phyloP scores from a whole-genome alignment of 2,329 filamentous ascomycete genomes.

The Aureobasidium sp. region DNA sequence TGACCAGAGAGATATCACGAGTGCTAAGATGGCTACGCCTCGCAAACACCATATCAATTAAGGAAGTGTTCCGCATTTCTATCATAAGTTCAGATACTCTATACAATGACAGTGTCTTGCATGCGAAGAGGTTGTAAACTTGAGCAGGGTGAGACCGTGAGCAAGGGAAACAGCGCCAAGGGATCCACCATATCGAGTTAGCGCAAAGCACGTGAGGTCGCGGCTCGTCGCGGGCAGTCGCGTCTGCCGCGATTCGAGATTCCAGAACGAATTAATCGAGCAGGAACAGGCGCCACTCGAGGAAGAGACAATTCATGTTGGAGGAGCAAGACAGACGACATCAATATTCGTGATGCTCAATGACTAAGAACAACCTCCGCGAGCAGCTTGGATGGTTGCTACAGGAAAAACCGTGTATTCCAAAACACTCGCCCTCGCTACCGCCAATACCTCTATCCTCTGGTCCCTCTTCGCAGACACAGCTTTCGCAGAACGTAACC shows the following conservation, averaged over 20 bases:
- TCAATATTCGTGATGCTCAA: slow-evolving; percentile 19
- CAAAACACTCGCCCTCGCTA: slow-evolving; percentile 18
- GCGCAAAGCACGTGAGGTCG: not conserved
- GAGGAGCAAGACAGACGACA: not conserved
- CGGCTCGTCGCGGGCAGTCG: slow-evolving; percentile 1
- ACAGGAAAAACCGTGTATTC: slow-evolving; percentile 35
- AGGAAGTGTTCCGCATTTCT: no score
- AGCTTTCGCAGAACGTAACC: not conserved
- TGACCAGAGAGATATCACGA: no score
- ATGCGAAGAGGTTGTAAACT: no score
- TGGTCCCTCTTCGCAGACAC: not conserved
- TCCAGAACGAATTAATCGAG: not conserved
- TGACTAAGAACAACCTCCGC: slow-evolving; percentile 41
- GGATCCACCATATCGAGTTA: not conserved
- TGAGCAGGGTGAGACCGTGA: not conserved
- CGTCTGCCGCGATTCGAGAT: slow-evolving; percentile 6
- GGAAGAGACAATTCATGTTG: not conserved
- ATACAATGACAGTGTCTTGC: no score
- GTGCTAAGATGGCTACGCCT: no score
- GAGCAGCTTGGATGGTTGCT: slow-evolving; percentile 42
- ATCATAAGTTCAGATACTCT: no score
- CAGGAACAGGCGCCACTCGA: slow-evolving; percentile 6
- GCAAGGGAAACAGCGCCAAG: not conserved
- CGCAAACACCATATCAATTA: no score
- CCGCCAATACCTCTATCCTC: slow-evolving; percentile 2